These are phyloP conservation scores for Phytophthora meadii DNA, from an alignment of 352 stramenopile genomes.

Conservation along the genomic window DNA sequence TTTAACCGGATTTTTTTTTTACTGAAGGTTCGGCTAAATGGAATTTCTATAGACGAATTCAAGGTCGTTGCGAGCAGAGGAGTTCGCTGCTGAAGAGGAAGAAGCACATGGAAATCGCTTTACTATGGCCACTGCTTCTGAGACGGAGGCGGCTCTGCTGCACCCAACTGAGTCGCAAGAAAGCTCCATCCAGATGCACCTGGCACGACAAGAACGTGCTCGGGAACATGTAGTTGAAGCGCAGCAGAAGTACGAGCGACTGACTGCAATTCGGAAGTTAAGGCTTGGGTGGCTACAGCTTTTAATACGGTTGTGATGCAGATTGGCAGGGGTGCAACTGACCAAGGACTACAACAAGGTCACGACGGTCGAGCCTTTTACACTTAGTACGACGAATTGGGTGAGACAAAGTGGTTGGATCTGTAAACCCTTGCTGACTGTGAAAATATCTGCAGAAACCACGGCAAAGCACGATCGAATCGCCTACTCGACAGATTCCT, in stretches of 20 bases:
- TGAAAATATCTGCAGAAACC: constrained; percentile 23
- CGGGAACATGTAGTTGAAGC: constrained; percentile 46
- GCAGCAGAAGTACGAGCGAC: constrained; percentile 45
- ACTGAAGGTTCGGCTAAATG: neutral
- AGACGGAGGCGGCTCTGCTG: constrained; percentile 29
- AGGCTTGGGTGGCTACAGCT: neutral
- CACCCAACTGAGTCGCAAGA: constrained; percentile 67
- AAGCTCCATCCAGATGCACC: constrained; percentile 63
- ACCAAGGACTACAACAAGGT: constrained; percentile 67
- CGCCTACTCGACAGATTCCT: constrained; percentile 5
- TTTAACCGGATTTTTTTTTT: neutral
- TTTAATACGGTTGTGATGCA: constrained; percentile 14
- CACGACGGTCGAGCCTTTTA: constrained; percentile 61
- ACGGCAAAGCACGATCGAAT: constrained; percentile 31
- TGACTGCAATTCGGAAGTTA: no score
- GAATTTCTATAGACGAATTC: constrained; percentile 17
- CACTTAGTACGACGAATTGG: constrained; percentile 70
- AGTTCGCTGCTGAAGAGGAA: constrained; percentile 19
- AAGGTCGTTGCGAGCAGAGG: constrained; percentile 5
- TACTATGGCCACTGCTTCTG: constrained; percentile 1
- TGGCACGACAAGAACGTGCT: constrained; percentile 62
- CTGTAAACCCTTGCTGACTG: neutral
- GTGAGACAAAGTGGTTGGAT: constrained; percentile 16
- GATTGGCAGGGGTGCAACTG: constrained; percentile 34
- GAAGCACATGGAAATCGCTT: constrained; percentile 6